Evolutionary conservation across 768 basidiomycete species (phyloP).

Genomic region (Lactarius evosmus): DNA sequence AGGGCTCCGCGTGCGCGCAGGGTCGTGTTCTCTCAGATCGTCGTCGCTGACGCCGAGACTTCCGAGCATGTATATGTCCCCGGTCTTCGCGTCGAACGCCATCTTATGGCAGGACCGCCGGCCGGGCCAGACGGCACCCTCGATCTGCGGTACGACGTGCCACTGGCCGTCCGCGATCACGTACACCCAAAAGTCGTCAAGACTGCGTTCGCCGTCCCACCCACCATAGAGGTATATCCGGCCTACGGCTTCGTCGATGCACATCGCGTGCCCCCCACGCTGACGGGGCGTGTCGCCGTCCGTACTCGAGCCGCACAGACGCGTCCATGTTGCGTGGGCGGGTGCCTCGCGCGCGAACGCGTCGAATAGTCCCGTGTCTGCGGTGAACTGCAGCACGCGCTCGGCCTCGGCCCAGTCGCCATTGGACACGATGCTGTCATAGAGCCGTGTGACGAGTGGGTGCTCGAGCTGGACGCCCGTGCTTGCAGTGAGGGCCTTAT

Average conservation of each 20-base stretch:
- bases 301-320: conserved; percentile 55
- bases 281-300: conserved; percentile 63
- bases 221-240: conserved; percentile 77
- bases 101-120: conserved; percentile 79
- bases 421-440: conserved; percentile 59
- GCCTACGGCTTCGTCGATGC: conserved; percentile 60
- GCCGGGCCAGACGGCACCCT: conserved; percentile 62
- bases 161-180: conserved; percentile 57
- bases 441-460: conserved; percentile 62
- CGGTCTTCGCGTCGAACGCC: conserved; percentile 70
- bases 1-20: conserved; percentile 1
- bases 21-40: conserved; percentile 13
- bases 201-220: conserved; percentile 66
- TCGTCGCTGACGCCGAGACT: conserved; percentile 56
- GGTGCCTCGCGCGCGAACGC: conserved; percentile 54
- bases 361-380: conserved; percentile 58
- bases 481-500: conserved; percentile 53
- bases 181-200: conserved; percentile 82
- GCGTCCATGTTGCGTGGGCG: conserved; percentile 60
- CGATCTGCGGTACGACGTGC: conserved; percentile 52
- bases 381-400: conserved; percentile 46
- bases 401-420: conserved; percentile 64
- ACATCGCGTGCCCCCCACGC: conserved; percentile 81
- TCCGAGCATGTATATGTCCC: conserved; percentile 71
- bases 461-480: conserved; percentile 62